These are phyloP conservation scores for Solanum raphanifolium DNA, from an alignment of 257 asterid species.

Conservation along the genomic window DNA sequence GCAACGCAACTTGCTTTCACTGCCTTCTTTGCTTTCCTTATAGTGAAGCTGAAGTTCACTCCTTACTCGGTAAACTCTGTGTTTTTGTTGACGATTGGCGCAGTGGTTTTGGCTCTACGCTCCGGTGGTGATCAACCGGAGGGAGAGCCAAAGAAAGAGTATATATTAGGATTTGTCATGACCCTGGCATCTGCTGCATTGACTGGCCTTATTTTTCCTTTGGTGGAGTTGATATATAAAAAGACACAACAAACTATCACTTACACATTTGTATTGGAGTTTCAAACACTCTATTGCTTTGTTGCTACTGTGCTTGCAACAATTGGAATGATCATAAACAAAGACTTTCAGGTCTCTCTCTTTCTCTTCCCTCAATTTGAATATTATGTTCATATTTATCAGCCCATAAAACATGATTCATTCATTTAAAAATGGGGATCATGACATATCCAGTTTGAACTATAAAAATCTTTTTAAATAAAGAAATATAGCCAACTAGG, in stretches of 20 bases:
- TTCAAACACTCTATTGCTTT: background rate
- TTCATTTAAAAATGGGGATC: too few species aligned
- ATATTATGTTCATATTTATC: too few species aligned
- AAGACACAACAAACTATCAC: background rate
- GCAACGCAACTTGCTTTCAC: constrained; percentile 3
- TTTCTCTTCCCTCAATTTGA: too few species aligned
- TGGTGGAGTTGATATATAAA: background rate
- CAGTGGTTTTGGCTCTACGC: background rate
- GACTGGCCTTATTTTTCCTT: background rate
- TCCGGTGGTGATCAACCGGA: background rate
- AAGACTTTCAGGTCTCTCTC: background rate
- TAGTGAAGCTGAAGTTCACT: background rate
- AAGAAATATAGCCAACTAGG: too few species aligned
- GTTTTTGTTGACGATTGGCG: background rate
- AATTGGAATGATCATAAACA: background rate
- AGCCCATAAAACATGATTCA: too few species aligned
- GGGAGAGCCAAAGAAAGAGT: background rate
- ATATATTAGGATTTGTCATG: background rate
- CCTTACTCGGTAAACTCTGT: background rate
- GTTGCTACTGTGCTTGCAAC: background rate
- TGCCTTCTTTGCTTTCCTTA: constrained; percentile 2
- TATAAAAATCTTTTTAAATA: too few species aligned
- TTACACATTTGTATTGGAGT: background rate
- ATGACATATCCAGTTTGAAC: too few species aligned
- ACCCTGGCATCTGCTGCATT: background rate